phyloP scores from a whole-genome alignment of 2,329 filamentous ascomycete genomes.

The Botryotinia globosa region DNA sequence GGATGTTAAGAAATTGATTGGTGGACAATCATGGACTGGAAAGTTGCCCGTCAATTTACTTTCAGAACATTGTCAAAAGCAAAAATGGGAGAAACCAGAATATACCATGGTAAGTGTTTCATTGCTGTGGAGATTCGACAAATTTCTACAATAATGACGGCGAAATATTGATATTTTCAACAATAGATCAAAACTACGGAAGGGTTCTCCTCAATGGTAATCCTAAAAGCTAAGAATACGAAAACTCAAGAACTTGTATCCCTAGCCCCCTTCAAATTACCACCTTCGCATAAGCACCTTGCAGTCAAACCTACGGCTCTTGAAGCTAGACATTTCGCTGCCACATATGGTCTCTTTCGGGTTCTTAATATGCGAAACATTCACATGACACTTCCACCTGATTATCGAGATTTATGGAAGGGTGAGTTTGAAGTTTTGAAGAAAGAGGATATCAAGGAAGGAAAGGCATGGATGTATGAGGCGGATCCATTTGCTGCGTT shows the following conservation, averaged over 20 bases:
- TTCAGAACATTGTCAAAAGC: conserved; percentile 91
- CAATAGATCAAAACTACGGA: conserved; percentile 62
- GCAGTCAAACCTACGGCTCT: conserved; percentile 75
- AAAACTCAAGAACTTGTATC: conserved; percentile 78
- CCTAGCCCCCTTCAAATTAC: conserved; percentile 80
- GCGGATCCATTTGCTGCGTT: conserved; percentile 86
- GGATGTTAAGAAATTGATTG: conserved; percentile 78
- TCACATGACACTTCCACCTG: conserved; percentile 88
- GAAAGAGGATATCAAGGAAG: conserved; percentile 73
- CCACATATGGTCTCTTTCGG: conserved; percentile 85
- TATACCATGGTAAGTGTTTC: conserved; percentile 67
- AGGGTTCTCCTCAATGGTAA: conserved; percentile 77
- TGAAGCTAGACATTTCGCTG: conserved; percentile 90
- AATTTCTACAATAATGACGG: background rate
- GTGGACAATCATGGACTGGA: conserved; percentile 93
- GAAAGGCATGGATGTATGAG: conserved; percentile 87
- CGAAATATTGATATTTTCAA: conserved; percentile 11
- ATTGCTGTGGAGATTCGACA: background rate
- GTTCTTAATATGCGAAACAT: conserved; percentile 96
- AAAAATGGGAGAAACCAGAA: conserved; percentile 91
- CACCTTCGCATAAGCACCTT: conserved; percentile 70
- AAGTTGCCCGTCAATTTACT: conserved; percentile 93
- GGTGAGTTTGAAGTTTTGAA: conserved; percentile 80
- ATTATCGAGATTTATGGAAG: conserved; percentile 88
- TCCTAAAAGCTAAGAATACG: conserved; percentile 68